Percentiles rank a stretch among this genome's conserved stretches.
These are phyloP conservation scores for Arthrinium puccinioides DNA, from an alignment of 2,329 filamentous ascomycete genomes.

Conservation along the genomic window DNA sequence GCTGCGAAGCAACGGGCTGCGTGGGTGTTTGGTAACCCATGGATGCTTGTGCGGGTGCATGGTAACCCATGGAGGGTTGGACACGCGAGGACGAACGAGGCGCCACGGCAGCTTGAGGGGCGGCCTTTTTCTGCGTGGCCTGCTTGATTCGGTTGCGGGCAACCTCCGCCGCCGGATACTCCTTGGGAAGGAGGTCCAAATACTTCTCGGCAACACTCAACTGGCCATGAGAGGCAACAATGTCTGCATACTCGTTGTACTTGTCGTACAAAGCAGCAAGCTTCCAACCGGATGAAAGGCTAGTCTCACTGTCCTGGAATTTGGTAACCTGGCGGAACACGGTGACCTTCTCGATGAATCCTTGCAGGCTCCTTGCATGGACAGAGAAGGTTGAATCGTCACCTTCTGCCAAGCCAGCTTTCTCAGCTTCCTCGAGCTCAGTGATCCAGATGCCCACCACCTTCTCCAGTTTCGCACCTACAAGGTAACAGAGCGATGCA, in stretches of 20 bases:
- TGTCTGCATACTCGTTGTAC: conserved; percentile 95
- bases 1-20: conserved; percentile 13
- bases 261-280: conserved; percentile 83
- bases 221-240: conserved; percentile 84
- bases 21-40: too few species aligned
- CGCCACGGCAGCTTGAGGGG: conserved; percentile 20
- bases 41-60: conserved; percentile 42
- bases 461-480: conserved; percentile 95
- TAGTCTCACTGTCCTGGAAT: conserved; percentile 73
- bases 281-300: conserved; percentile 76
- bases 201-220: conserved; percentile 85
- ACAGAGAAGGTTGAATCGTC: conserved; percentile 83
- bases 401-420: conserved; percentile 61
- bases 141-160: conserved; percentile 79
- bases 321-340: conserved; percentile 92
- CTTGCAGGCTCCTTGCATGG: conserved; percentile 80
- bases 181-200: conserved; percentile 73
- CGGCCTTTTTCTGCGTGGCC: conserved; percentile 57
- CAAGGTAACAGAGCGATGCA: conserved; percentile 92
- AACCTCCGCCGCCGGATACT: conserved; percentile 81
- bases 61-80: conserved; percentile 36
- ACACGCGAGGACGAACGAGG: conserved; percentile 27
- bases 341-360: conserved; percentile 96
- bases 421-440: conserved; percentile 80
- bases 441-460: conserved; percentile 90